Percentiles rank a stretch among this genome's conserved stretches.
These are phyloP conservation scores for Prunus campanulata DNA, from an alignment of 306 rosid genomes.

Conservation along the genomic window DNA sequence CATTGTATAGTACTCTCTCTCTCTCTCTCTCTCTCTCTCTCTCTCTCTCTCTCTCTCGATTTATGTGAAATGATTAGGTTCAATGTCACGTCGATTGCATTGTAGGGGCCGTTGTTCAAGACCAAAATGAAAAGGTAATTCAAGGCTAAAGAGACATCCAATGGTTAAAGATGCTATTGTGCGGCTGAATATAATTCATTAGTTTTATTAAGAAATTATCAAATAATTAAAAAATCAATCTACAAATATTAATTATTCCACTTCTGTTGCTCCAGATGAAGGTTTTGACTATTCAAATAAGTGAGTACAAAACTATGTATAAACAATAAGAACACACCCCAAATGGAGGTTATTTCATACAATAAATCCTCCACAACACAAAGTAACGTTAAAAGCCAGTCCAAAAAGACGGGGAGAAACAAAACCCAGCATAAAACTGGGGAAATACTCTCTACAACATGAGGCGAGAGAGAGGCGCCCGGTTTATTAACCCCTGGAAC, in stretches of 20 bases:
- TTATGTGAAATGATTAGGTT: neutral
- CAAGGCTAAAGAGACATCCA: neutral
- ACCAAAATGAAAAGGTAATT: neutral
- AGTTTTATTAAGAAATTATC: neutral
- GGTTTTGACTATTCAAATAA: neutral
- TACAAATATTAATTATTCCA: neutral
- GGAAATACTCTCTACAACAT: too few species aligned
- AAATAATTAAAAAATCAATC: neutral
- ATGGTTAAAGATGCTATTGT: neutral
- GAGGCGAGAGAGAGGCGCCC: neutral
- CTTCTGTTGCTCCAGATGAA: neutral
- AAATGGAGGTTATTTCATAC: too few species aligned
- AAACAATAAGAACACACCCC: neutral
- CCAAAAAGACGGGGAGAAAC: too few species aligned
- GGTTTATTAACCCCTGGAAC: too few species aligned
- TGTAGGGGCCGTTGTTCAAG: neutral
- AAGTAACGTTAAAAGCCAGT: too few species aligned
- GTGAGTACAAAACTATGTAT: neutral
- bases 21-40: neutral
- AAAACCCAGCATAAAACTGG: too few species aligned
- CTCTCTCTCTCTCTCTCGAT: neutral
- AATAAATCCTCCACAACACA: too few species aligned
- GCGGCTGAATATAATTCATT: neutral
- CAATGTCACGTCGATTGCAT: neutral
- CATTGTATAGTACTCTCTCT: neutral